A percentile compares a stretch with the other conserved stretches of the same genome.
Evolutionary conservation across 2,329 filamentous ascomycete genomes (phyloP).

Genomic region (Colletotrichum spinosum): DNA sequence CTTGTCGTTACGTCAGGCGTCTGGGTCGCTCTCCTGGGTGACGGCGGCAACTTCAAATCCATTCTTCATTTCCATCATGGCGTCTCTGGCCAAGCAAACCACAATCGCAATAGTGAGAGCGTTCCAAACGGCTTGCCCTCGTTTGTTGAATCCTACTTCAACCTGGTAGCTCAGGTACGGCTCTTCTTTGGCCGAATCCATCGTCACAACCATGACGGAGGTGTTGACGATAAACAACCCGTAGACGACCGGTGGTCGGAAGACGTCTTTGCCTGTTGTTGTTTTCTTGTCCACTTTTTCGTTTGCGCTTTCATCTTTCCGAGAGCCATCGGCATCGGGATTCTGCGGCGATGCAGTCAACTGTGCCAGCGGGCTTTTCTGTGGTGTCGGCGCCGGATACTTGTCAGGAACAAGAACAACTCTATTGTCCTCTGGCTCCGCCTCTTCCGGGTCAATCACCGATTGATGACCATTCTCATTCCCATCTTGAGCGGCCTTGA

Average conservation of each 20-base stretch:
- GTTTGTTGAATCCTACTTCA: slow-evolving; percentile 53
- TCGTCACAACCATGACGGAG: slow-evolving; percentile 53
- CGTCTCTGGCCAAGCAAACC: slow-evolving; percentile 54
- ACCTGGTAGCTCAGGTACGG: slow-evolving; percentile 57
- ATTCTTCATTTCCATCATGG: slow-evolving; percentile 47
- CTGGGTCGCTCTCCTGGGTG: slow-evolving; percentile 51
- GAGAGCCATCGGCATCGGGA: too few relatives aligned
- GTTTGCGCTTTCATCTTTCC: not conserved
- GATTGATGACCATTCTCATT: not conserved
- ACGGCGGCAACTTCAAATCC: slow-evolving; percentile 49
- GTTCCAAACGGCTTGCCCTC: slow-evolving; percentile 57
- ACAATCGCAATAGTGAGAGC: slow-evolving; percentile 55
- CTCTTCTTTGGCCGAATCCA: slow-evolving; percentile 50
- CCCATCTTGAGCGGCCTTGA: not conserved
- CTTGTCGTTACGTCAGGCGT: slow-evolving; percentile 44
- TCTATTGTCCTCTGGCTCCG: slow-evolving; percentile 32
- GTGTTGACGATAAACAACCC: slow-evolving; percentile 56
- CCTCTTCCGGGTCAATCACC: slow-evolving; percentile 29
- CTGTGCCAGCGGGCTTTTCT: not conserved
- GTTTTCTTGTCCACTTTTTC: not conserved
- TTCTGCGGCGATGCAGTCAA: too few relatives aligned
- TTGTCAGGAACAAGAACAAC: slow-evolving; percentile 36
- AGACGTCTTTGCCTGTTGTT: not conserved
- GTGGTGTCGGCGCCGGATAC: slow-evolving; percentile 24
- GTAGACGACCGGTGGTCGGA: slow-evolving; percentile 54